These are phyloP conservation scores for Leishmania guyanensis DNA, from an alignment of 208 protist genomes.

Conservation along the genomic window DNA sequence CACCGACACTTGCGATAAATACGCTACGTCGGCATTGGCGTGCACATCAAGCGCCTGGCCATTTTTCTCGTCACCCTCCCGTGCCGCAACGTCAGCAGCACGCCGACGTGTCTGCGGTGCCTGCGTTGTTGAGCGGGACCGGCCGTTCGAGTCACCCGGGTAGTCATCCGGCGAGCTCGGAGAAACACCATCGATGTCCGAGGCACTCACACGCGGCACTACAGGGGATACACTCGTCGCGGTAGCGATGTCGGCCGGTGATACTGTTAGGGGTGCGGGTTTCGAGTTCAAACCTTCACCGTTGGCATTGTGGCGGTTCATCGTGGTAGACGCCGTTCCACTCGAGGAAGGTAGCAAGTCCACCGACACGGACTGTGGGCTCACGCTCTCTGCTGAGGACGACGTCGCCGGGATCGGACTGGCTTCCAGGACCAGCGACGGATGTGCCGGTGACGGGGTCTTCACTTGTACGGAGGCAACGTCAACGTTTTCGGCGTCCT, in stretches of 20 bases:
- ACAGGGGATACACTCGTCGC: constrained; percentile 1
- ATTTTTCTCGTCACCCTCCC: no score
- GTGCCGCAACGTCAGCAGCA: not conserved
- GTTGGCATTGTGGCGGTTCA: not conserved
- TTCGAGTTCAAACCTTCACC: not conserved
- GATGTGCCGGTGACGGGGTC: constrained; percentile 18
- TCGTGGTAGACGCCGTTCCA: not conserved
- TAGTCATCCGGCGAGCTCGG: constrained; percentile 3
- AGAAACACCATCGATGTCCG: not conserved
- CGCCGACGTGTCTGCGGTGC: constrained; percentile 29
- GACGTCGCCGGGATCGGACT: constrained; percentile 17
- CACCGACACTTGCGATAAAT: not conserved
- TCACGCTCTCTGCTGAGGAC: constrained; percentile 15
- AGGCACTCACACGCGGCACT: not conserved
- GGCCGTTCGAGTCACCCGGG: not conserved
- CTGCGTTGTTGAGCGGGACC: constrained; percentile 31
- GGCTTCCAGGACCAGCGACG: constrained; percentile 18
- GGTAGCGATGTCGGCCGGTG: constrained; percentile 20
- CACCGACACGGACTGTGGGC: constrained; percentile 8
- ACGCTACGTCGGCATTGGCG: not conserved
- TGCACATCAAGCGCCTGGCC: not conserved
- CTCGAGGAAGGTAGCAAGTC: constrained; percentile 23
- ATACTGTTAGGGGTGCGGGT: not conserved
- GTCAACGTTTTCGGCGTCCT: constrained; percentile 17
- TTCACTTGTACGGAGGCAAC: constrained; percentile 11